A percentile compares a stretch with the other conserved stretches of the same genome.
These are phyloP conservation scores for Chimonanthus praecox DNA, from an alignment of 164 flowering plant species.

Conservation along the genomic window DNA sequence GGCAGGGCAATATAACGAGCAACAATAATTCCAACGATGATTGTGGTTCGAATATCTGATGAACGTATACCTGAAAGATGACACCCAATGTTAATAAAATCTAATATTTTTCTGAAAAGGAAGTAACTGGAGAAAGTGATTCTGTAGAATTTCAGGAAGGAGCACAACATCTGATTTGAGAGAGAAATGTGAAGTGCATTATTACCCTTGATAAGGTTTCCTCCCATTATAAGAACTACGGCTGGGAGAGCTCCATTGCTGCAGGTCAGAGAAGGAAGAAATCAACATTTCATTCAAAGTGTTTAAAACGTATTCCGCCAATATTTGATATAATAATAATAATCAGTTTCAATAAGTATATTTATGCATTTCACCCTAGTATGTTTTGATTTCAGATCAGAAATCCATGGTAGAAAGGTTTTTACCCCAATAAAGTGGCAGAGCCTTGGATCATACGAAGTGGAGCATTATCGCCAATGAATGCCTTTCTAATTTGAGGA, in stretches of 20 bases:
- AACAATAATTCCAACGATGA: constrained; percentile 41
- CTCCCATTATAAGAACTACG: constrained; percentile 59
- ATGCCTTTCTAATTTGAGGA: constrained; percentile 34
- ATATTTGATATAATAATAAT: too few species aligned
- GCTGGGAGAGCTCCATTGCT: constrained; percentile 79
- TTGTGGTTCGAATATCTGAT: constrained; percentile 25
- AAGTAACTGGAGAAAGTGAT: neutral
- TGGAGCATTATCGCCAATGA: constrained; percentile 67
- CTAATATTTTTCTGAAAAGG: neutral
- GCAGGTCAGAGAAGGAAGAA: constrained; percentile 11
- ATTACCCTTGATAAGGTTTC: constrained; percentile 62
- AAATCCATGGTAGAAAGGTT: neutral
- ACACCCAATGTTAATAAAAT: neutral
- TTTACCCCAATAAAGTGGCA: constrained; percentile 52
- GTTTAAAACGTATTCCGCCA: neutral
- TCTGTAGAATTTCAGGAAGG: too few species aligned
- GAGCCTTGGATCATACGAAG: constrained; percentile 59
- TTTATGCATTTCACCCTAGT: neutral
- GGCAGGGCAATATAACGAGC: constrained; percentile 57
- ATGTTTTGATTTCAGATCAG: neutral
- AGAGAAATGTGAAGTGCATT: too few species aligned
- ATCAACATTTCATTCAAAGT: neutral
- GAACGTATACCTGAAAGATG: constrained; percentile 40
- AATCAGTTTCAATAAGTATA: neutral
- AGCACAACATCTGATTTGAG: neutral